Percentiles rank a stretch among this genome's conserved stretches.
Conservation (phyloP, 176 grass and related monocot species). For the Oryza meyeriana region DNA sequence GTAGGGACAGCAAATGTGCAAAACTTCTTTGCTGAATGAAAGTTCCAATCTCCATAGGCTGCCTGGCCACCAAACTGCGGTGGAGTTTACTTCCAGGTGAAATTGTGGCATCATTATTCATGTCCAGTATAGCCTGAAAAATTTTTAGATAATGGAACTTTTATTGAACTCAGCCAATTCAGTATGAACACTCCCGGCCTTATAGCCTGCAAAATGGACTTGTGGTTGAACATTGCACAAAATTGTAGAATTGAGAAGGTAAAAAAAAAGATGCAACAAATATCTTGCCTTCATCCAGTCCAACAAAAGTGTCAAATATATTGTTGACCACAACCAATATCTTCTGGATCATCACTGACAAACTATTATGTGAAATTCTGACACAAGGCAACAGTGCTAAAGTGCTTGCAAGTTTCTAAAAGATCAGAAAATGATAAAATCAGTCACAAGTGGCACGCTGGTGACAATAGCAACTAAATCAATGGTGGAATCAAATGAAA, state of each 20-base stretch:
- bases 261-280: not conserved
- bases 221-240: conserved; percentile 1
- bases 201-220: conserved; percentile 30
- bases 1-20: conserved; percentile 14
- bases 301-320: conserved; percentile 48
- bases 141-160: no score
- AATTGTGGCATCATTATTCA: conserved; percentile 46
- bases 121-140: conserved; percentile 40
- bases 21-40: conserved; percentile 34
- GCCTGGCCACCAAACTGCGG: conserved; percentile 26
- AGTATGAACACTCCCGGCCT: no score
- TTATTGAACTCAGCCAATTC: no score
- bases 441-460: not conserved
- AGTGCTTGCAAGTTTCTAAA: conserved; percentile 51
- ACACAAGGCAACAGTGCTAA: conserved; percentile 46
- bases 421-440: not conserved
- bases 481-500: not conserved
- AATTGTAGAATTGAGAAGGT: not conserved
- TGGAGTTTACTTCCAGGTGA: conserved; percentile 42
- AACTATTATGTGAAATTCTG: conserved; percentile 44
- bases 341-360: conserved; percentile 55
- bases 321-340: conserved; percentile 48
- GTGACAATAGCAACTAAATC: not conserved
- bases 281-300: conserved; percentile 44
- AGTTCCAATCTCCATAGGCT: conserved; percentile 3